Conservation (phyloP, 176 grass and related monocot genomes). For the Typha latifolia region DNA sequence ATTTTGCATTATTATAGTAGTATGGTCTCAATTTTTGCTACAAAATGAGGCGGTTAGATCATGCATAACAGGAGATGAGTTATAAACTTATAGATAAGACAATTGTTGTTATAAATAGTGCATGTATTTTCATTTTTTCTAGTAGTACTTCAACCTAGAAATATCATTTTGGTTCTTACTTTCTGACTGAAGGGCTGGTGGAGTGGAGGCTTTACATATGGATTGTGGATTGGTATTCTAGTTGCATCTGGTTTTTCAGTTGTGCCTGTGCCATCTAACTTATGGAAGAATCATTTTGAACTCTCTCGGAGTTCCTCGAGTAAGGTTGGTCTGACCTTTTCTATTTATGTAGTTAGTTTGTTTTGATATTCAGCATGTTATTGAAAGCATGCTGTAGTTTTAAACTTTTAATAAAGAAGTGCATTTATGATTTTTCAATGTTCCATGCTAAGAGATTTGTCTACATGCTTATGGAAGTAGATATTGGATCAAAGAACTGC, state of each 20-base stretch:
- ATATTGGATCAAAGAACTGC: no score
- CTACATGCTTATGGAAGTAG: no score
- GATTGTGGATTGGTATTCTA: constrained; percentile 85
- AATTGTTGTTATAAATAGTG: no score
- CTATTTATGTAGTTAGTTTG: constrained; percentile 3
- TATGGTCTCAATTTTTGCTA: no score
- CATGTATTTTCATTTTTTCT: constrained; percentile 3
- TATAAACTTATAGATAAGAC: no score
- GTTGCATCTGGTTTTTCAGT: constrained; percentile 86
- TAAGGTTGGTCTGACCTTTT: constrained; percentile 41
- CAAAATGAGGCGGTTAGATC: no score
- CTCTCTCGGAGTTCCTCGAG: constrained; percentile 36
- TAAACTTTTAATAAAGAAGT: no score
- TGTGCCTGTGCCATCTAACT: constrained; percentile 50
- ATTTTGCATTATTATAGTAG: no score
- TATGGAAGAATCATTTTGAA: constrained; percentile 79
- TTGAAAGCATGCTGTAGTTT: neutral
- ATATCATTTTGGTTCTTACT: constrained; percentile 2
- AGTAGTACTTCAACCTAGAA: neutral
- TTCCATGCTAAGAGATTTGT: no score
- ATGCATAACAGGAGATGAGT: no score
- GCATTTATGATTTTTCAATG: no score
- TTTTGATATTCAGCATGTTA: constrained; percentile 5
- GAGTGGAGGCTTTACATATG: constrained; percentile 88
- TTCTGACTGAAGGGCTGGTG: constrained; percentile 63